Evolutionary conservation across 2,329 filamentous ascomycete species (phyloP).

Genomic region (Phymatotrichopsis omnivora): DNA sequence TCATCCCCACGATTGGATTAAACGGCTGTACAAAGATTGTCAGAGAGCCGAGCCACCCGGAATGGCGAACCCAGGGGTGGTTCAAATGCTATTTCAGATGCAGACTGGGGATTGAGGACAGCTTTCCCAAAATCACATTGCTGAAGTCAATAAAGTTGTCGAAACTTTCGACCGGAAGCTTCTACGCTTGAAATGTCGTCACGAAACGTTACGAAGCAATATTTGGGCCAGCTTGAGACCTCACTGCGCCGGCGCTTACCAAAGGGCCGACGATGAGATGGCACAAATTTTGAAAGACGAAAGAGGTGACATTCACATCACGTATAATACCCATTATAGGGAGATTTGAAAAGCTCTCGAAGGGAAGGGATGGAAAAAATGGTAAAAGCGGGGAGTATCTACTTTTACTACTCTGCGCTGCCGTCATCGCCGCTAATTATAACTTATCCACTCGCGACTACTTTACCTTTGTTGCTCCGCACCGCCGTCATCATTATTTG

Average conservation of each 20-base stretch:
- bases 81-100: slow-evolving; percentile 42
- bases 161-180: slow-evolving; percentile 37
- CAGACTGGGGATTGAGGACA: slow-evolving; percentile 47
- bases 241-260: slow-evolving; percentile 41
- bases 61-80: slow-evolving; percentile 37
- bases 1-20: slow-evolving; percentile 41
- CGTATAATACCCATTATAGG: slow-evolving; percentile 46
- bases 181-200: slow-evolving; percentile 39
- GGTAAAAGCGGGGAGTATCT: too few species aligned
- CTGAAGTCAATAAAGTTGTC: slow-evolving; percentile 14
- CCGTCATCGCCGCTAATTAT: too few species aligned
- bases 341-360: slow-evolving; percentile 37
- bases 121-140: slow-evolving; percentile 43
- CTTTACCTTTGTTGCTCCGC: too few species aligned
- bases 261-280: slow-evolving; percentile 41
- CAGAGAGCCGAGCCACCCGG: slow-evolving; percentile 46
- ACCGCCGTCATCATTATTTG: too few species aligned
- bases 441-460: too few species aligned
- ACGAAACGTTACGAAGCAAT: slow-evolving; percentile 38
- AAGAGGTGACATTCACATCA: slow-evolving; percentile 39
- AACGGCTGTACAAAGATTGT: slow-evolving; percentile 37
- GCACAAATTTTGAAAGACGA: slow-evolving; percentile 47
- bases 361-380: slow-evolving; percentile 31
- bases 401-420: too few species aligned
- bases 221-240: slow-evolving; percentile 41